A percentile compares a stretch with the other conserved stretches of the same genome.
phyloP scores from a whole-genome alignment of 208 protist genomes.

The Naegleria gruberi region DNA sequence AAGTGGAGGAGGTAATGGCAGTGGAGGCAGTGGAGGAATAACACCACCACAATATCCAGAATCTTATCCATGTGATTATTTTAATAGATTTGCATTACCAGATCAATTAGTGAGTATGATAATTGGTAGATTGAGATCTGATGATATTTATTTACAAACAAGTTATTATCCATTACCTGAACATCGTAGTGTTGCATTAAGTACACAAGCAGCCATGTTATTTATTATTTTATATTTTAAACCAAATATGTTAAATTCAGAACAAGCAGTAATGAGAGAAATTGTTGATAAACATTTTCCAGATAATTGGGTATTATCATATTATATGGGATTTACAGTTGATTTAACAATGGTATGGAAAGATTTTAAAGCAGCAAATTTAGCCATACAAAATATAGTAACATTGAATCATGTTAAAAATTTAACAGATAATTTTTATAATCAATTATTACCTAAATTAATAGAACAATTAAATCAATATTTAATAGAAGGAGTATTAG shows the following conservation, averaged over 20 bases:
- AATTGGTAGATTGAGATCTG: constrained; percentile 76
- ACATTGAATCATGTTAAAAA: constrained; percentile 57
- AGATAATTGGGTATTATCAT: constrained; percentile 96
- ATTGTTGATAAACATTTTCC: constrained; percentile 96
- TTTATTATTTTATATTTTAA: constrained; percentile 95
- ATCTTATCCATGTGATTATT: constrained; percentile 22
- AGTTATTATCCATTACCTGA: constrained; percentile 79
- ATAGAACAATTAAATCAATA: constrained; percentile 40
- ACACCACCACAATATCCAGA: not conserved
- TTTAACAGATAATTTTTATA: constrained; percentile 50
- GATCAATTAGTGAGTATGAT: constrained; percentile 61
- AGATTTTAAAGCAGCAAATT: constrained; percentile 76
- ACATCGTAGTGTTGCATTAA: constrained; percentile 75
- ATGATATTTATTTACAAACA: constrained; percentile 91
- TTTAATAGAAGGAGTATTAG: constrained; percentile 68
- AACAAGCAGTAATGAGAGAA: constrained; percentile 87
- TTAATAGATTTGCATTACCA: constrained; percentile 11
- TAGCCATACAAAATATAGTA: constrained; percentile 79
- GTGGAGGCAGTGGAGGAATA: not conserved
- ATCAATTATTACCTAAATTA: constrained; percentile 41
- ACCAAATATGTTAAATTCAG: constrained; percentile 73
- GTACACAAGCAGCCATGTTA: constrained; percentile 80
- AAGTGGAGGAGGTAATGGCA: not conserved
- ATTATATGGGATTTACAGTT: constrained; percentile 90
- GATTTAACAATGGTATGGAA: constrained; percentile 82